Conservation (phyloP, 352 stramenopile species). For the Globisporangium nodosum region DNA sequence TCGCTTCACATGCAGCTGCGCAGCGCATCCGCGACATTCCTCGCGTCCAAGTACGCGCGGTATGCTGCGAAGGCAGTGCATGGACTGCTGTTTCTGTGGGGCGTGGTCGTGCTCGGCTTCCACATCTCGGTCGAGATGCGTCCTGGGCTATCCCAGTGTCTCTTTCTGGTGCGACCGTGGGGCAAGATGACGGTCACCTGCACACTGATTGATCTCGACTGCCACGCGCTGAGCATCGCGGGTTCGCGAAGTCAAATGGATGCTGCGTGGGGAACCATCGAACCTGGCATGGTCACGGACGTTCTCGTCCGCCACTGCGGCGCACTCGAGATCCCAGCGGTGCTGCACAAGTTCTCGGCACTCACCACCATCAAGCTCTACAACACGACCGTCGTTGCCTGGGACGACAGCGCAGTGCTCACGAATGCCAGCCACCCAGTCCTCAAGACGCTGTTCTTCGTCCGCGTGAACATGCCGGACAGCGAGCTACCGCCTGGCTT, state of each 20-base stretch:
- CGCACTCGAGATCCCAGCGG: conserved; percentile 21
- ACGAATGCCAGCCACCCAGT: conserved; percentile 17
- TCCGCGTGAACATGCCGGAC: too few species aligned
- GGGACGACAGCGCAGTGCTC: conserved; percentile 20
- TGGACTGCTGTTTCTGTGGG: conserved; percentile 17
- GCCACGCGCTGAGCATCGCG: conserved; percentile 6
- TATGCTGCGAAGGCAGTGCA: too few species aligned
- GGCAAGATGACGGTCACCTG: conserved; percentile 16
- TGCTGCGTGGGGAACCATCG: conserved; percentile 15
- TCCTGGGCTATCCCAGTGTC: conserved; percentile 6
- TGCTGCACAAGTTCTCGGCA: conserved; percentile 21
- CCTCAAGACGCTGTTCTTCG: conserved; percentile 25
- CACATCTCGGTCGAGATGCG: conserved; percentile 14
- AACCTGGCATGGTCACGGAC: conserved; percentile 15
- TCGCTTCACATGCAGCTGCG: neutral
- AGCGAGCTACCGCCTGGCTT: too few species aligned
- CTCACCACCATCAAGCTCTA: conserved; percentile 40
- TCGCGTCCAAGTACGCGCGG: too few species aligned
- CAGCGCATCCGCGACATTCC: too few species aligned
- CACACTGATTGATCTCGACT: conserved; percentile 21
- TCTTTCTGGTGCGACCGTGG: conserved; percentile 25
- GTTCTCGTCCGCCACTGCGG: conserved; percentile 37
- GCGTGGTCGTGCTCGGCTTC: conserved; percentile 10
- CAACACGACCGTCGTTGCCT: conserved; percentile 31
- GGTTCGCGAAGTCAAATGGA: conserved; percentile 11